phyloP scores from a whole-genome alignment of 2,329 filamentous ascomycete genomes.

The Berkeleyomyces basicola region DNA sequence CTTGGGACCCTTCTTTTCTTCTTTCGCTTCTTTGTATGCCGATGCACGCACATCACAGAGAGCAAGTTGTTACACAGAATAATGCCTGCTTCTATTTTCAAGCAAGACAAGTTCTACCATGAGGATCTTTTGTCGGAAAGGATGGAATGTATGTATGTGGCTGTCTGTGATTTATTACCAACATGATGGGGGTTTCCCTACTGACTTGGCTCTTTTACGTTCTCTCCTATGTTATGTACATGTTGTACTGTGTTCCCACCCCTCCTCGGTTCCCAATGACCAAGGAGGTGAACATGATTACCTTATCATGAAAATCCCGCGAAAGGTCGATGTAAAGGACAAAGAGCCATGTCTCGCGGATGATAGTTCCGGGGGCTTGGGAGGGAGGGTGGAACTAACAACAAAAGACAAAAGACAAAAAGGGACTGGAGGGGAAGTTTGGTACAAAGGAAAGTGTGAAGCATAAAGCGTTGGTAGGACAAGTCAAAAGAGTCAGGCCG shows the following conservation, averaged over 20 bases:
- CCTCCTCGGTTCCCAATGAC: not conserved
- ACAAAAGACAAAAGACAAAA: not conserved
- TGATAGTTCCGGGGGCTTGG: not conserved
- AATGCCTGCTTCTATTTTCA: not conserved
- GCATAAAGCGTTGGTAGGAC: not conserved
- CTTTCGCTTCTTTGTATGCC: too few relatives aligned
- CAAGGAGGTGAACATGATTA: not conserved
- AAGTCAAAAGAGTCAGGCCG: not conserved
- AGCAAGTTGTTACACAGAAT: too few relatives aligned
- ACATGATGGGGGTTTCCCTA: not conserved
- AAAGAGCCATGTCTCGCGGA: conserved; percentile 1
- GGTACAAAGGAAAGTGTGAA: not conserved
- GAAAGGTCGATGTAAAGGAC: not conserved
- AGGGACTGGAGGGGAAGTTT: not conserved
- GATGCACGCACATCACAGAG: too few relatives aligned
- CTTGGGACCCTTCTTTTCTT: too few relatives aligned
- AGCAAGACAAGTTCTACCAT: not conserved
- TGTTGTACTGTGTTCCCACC: not conserved
- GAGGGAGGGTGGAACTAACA: not conserved
- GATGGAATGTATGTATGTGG: not conserved
- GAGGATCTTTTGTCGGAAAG: not conserved
- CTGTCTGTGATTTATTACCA: not conserved
- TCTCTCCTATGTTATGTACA: not conserved
- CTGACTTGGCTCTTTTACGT: not conserved
- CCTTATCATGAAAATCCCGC: not conserved